Evolutionary conservation across 192 early-diverging fungal genomes (phyloP), one percentile per base, ranked within the genome.

Genomic region (Mortierella claussenii): DNA sequence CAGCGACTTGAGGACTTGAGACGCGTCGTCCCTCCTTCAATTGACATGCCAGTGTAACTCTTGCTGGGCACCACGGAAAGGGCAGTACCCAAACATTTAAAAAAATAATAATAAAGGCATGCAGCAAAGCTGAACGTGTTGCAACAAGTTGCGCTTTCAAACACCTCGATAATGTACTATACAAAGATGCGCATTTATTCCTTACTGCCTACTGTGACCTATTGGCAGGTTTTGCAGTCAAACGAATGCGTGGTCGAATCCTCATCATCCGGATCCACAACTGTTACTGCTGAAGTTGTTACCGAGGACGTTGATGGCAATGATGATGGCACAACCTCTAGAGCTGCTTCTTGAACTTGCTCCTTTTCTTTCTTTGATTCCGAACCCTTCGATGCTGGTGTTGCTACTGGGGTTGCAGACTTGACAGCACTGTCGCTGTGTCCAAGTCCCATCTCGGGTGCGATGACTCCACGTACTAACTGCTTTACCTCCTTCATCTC

Each of bases 401-500:
- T n/a, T n/a, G n/a, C n/a, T n/a, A n/a, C n/a, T n/a, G n/a, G n/a
- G n/a, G n/a, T n/a, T n/a, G 76, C 76, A 67, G 85, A 86, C 49
- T 88, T 88, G 30, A 88, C 85, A 13, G 65, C 60, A 21, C 73
- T 78, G 56, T 92, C 91, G 52, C 87, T 89, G 47, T 92, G 91
- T 20, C 91, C 91, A 34, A 92, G 83, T 4, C 76, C 67, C 83
- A 89, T 89, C 20, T 80, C 83, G 0, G 91, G 91, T 24, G 87
- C 83, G 49, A 92, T 80, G 21, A 83, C 70, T 53, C 89, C 82
- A 51, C 91, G 80, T 1, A 91, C 83, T 21, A 87, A 69, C 78
- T 91, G 89, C 78, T 92, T 92, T 54, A 89, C 78, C 55, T 90
- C 89, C 69, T 92, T 92, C 80, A 91, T 86, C 71, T 92, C 91